Percentiles rank a stretch among this genome's conserved stretches.
phyloP scores from a whole-genome alignment of 2,329 filamentous ascomycete species.

The Xylaria sp. region DNA sequence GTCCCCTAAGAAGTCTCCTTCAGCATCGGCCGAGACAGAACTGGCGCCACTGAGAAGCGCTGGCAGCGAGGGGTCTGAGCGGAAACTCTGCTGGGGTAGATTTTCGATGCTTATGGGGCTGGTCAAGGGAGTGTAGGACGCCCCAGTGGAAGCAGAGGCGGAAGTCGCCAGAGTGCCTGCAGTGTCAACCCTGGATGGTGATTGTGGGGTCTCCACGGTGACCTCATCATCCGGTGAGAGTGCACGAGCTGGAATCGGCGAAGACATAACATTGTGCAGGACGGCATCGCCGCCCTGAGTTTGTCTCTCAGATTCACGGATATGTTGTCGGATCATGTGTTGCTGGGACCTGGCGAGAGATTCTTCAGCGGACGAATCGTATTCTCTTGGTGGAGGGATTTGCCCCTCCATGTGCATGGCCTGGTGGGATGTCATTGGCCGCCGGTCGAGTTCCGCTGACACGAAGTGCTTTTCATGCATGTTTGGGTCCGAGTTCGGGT shows the following conservation, averaged over 20 bases:
- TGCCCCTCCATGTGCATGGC: conserved; percentile 54
- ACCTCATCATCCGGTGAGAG: conserved; percentile 60
- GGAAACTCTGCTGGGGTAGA: conserved; percentile 60
- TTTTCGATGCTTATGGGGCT: conserved; percentile 60
- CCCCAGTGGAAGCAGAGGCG: conserved; percentile 63
- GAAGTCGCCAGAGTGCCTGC: conserved; percentile 61
- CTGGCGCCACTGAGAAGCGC: conserved; percentile 72
- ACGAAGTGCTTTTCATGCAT: conserved; percentile 54
- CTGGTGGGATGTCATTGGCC: conserved; percentile 62
- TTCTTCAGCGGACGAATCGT: conserved; percentile 55
- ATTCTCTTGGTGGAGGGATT: conserved; percentile 50
- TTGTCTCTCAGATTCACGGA: conserved; percentile 51
- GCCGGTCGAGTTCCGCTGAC: conserved; percentile 54
- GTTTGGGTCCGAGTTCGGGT: conserved; percentile 59
- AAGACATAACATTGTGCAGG: conserved; percentile 28
- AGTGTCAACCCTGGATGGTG: conserved; percentile 55
- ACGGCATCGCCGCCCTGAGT: conserved; percentile 46
- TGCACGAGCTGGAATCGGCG: conserved; percentile 37
- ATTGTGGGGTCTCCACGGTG: conserved; percentile 47
- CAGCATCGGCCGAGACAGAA: conserved; percentile 71
- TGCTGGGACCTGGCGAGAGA: conserved; percentile 54
- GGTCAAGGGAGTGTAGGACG: conserved; percentile 62
- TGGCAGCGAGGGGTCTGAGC: conserved; percentile 72
- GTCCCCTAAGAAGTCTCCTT: conserved; percentile 70
- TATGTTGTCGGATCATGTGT: conserved; percentile 48